Conservation (phyloP, 139 green algal genomes). For the Penium margaritaceum region DNA sequence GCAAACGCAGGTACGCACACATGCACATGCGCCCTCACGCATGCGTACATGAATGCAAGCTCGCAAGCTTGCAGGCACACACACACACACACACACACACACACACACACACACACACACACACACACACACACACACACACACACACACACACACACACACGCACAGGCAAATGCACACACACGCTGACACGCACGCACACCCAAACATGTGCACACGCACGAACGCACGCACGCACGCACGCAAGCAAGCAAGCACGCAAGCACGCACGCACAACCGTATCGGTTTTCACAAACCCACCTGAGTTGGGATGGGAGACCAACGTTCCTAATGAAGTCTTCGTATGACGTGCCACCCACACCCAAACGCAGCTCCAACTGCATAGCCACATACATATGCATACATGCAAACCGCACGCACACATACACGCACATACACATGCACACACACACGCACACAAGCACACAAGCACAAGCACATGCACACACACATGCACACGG, state of each 20-base stretch:
- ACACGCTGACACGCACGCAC: too few species aligned
- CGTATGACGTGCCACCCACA: slow-evolving; percentile 81
- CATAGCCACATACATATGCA: too few species aligned
- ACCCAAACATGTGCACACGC: too few species aligned
- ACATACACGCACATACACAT: too few species aligned
- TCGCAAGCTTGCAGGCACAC: background rate
- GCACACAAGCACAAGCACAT: too few species aligned
- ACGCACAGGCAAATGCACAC: background rate
- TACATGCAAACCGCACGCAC: too few species aligned
- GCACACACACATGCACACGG: too few species aligned
- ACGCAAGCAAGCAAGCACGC: background rate
- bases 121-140: background rate
- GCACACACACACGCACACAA: too few species aligned
- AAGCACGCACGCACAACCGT: background rate
- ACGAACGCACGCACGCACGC: too few species aligned
- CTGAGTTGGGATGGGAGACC: slow-evolving; percentile 65
- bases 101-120: background rate
- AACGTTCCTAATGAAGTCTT: slow-evolving; percentile 83
- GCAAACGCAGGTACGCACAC: background rate
- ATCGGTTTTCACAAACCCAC: too few species aligned
- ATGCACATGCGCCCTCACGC: background rate
- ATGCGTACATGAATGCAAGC: background rate
- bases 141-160: background rate
- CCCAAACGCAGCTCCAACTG: slow-evolving; percentile 83
- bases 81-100: slow-evolving; percentile 4